These are phyloP conservation scores for Erucastrum elatum DNA, from an alignment of 345 rosid species.

Conservation along the genomic window DNA sequence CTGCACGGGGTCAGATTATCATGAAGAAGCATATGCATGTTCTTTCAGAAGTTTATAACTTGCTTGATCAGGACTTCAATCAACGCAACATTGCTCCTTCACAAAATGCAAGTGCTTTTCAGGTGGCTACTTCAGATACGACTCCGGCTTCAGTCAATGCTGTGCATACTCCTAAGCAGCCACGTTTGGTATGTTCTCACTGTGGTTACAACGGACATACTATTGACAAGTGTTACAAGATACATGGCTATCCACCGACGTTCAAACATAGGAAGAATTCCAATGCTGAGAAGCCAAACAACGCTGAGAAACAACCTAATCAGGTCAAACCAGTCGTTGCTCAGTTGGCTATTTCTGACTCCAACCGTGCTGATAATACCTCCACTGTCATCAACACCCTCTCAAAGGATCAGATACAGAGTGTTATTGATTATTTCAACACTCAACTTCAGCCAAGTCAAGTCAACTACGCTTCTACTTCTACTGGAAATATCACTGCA, in stretches of 20 bases:
- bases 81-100: background rate
- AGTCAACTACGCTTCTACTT: background rate
- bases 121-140: rapidly evolving
- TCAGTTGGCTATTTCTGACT: background rate
- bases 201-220: background rate
- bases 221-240: background rate
- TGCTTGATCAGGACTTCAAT: background rate
- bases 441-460: background rate
- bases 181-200: background rate
- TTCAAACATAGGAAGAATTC: background rate
- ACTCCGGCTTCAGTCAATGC: background rate
- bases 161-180: background rate
- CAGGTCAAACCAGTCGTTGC: background rate
- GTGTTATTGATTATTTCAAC: background rate
- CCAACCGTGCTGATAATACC: background rate
- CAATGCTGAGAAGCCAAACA: background rate
- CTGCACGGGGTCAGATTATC: no score
- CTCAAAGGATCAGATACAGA: background rate
- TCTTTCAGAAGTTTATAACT: no score
- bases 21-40: no score
- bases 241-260: background rate
- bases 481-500: background rate
- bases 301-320: no score
- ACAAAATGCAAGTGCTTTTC: background rate
- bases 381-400: background rate